Base-by-base conservation (phyloP, 345 rosid species). In the Conringia planisiliqua region DNA sequence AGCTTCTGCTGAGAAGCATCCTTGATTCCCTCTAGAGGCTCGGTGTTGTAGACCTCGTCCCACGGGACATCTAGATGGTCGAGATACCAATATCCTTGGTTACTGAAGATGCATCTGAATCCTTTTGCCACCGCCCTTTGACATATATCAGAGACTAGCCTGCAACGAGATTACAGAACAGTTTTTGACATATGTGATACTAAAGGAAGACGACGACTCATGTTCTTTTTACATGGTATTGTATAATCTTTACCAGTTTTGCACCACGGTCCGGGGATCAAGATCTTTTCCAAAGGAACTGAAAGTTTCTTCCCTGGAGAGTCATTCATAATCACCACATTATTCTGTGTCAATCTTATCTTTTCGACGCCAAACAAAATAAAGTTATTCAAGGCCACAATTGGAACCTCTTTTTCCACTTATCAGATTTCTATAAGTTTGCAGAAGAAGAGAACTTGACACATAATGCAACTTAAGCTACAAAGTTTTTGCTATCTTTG, bases 61-160 rank as follows among this genome's bases (percentile, higher is more conserved):
- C 98, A 91, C 9, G 85, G 97, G 29, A 87, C 92, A 77, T 94
- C 97, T 12, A 92, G 83, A 84, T 91, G 96, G 73, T 90, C 95
- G 27, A 91, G 92, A 79, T 94, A 91, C 98, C 98, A 88, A 66
- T 87, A 82, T 2, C 88, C 96, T 83, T 90, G 95, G 81, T 91
- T 85, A 82, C 96, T 90, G 80, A 78, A 95, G 22, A 92, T 90
- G 87, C 98, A 95, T 80, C 82, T 86, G 79, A 92, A 89, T 66
- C 97, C 99, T 79, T 90, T 92, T 20, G 91, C 87, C 57, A 90
- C 92, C 2, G 87, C 98, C 82, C 75, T 88, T 40, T 90, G 87
- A 78, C 97, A 95, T 74, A 95, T 92, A 52, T 91, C 92, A 29
- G 85, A 80, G 38, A 91, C 94, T 85, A 90, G 80, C 99, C 98